Evolutionary conservation across 345 rosid genomes (phyloP).

Genomic region (Hibiscus trionum): DNA sequence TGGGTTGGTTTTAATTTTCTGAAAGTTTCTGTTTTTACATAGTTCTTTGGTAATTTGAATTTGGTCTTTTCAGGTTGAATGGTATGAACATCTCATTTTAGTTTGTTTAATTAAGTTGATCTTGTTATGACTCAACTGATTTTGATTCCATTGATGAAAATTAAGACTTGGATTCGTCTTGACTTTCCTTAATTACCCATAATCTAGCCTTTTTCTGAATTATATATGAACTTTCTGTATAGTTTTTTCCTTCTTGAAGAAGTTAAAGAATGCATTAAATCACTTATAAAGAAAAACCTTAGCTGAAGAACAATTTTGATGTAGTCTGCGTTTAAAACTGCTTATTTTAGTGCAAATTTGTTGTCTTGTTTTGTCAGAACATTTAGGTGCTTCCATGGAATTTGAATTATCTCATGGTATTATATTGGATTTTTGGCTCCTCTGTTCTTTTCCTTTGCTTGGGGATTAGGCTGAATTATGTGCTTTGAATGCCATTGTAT

Average conservation of each 20-base stretch:
- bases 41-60: neutral
- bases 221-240: neutral
- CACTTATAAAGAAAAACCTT: neutral
- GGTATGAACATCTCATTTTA: neutral
- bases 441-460: neutral
- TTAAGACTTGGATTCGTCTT: neutral
- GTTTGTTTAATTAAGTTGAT: neutral
- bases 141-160: neutral
- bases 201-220: neutral
- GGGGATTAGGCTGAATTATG: neutral
- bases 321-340: neutral
- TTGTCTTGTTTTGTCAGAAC: neutral
- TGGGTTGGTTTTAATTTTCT: slow-evolving; percentile 1
- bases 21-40: neutral
- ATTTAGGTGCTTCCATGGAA: neutral
- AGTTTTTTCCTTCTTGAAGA: neutral
- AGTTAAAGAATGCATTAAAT: neutral
- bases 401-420: neutral
- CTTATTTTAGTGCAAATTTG: too few relatives aligned
- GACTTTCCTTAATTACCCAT: neutral
- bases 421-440: neutral
- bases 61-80: neutral
- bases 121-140: neutral
- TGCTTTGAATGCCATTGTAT: neutral
- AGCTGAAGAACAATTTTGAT: neutral